Conservation (phyloP, 208 protist genomes). For the Trypanosoma congolense region DNA sequence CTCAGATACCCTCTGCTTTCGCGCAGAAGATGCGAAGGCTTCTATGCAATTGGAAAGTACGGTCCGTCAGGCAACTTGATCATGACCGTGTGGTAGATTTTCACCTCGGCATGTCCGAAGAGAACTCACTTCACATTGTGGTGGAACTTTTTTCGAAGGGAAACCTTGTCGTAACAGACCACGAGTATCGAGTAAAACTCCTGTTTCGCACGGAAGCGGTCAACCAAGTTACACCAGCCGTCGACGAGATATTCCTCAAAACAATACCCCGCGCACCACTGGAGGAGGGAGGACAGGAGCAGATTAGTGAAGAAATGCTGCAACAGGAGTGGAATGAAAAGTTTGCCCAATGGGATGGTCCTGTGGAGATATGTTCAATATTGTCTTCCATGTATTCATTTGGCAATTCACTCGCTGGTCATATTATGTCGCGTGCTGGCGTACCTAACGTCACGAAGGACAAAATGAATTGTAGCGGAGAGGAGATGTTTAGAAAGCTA, state of each 20-base stretch:
- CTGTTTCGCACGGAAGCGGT: constrained; percentile 90
- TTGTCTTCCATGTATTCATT: constrained; percentile 68
- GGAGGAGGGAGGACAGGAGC: background rate
- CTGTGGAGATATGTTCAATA: constrained; percentile 36
- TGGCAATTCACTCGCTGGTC: constrained; percentile 65
- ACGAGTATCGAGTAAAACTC: constrained; percentile 90
- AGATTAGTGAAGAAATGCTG: constrained; percentile 18
- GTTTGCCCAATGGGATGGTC: constrained; percentile 30
- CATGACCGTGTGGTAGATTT: constrained; percentile 95
- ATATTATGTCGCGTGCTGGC: constrained; percentile 47
- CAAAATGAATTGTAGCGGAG: constrained; percentile 15
- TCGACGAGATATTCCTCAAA: constrained; percentile 72
- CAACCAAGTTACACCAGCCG: constrained; percentile 64
- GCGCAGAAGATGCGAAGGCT: constrained; percentile 95
- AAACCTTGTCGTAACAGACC: constrained; percentile 96
- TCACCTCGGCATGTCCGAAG: constrained; percentile 86
- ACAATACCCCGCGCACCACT: constrained; percentile 25
- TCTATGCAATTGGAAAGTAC: constrained; percentile 90
- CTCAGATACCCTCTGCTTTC: constrained; percentile 89
- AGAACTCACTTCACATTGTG: constrained; percentile 82
- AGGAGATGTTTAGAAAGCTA: constrained; percentile 36
- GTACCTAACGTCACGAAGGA: constrained; percentile 39
- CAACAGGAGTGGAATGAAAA: constrained; percentile 49
- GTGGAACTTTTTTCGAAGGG: constrained; percentile 91
- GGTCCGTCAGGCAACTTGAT: constrained; percentile 91